A percentile compares a stretch with the other conserved stretches of the same genome.
Evolutionary conservation across 257 asterid genomes (phyloP).

Genomic region (Ehretia macrophylla): DNA sequence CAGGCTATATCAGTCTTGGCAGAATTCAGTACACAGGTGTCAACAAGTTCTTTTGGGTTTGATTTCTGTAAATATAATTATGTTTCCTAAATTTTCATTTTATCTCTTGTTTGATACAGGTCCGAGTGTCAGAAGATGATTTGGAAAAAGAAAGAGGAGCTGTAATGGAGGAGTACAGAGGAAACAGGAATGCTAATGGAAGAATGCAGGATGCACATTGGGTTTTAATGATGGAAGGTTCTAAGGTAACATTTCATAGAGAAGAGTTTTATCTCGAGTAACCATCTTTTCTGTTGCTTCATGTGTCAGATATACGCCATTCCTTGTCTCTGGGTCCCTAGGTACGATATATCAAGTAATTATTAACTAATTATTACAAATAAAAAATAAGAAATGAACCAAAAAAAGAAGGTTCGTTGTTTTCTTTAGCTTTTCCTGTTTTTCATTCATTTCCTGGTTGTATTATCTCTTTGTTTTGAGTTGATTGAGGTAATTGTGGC

Average conservation of each 20-base stretch:
- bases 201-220: slow-evolving; percentile 98
- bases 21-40: slow-evolving; percentile 91
- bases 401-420: too few relatives aligned
- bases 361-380: too few relatives aligned
- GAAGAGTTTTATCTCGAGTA: neutral
- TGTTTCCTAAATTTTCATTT: slow-evolving; percentile 4
- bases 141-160: slow-evolving; percentile 98
- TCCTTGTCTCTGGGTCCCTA: neutral
- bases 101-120: slow-evolving; percentile 36
- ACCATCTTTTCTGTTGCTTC: neutral
- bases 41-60: slow-evolving; percentile 15
- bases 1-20: slow-evolving; percentile 85
- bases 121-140: slow-evolving; percentile 70
- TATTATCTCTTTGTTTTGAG: too few relatives aligned
- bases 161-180: slow-evolving; percentile 87
- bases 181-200: slow-evolving; percentile 81
- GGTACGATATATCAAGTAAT: neutral
- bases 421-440: too few relatives aligned
- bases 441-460: too few relatives aligned
- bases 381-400: too few relatives aligned
- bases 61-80: neutral
- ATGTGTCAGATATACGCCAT: too few relatives aligned
- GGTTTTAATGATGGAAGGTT: slow-evolving; percentile 97
- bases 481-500: too few relatives aligned
- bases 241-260: slow-evolving; percentile 42